Conservation (phyloP, 495 filamentous ascomycete genomes). For the Aspergillus kassunensis region DNA sequence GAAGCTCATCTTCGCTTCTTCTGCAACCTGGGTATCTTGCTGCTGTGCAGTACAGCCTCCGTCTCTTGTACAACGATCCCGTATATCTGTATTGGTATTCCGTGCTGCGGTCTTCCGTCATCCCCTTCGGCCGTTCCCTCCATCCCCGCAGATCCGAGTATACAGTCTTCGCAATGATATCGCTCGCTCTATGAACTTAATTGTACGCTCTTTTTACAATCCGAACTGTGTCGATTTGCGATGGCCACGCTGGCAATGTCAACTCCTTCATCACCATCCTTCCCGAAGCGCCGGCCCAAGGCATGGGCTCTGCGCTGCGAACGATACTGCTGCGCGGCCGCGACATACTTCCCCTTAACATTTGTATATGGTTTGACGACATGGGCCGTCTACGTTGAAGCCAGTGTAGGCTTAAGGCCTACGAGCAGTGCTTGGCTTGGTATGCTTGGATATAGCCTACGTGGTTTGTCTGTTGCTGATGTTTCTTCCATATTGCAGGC, state of each 20-base stretch:
- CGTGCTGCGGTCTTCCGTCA: background rate
- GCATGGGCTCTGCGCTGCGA: slow-evolving; percentile 73
- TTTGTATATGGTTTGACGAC: slow-evolving; percentile 87
- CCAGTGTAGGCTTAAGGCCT: slow-evolving; percentile 62
- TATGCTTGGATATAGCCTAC: slow-evolving; percentile 36
- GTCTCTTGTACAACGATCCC: background rate
- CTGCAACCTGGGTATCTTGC: background rate
- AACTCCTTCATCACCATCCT: slow-evolving; percentile 45
- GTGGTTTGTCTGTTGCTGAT: slow-evolving; percentile 3
- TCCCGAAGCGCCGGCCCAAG: slow-evolving; percentile 46
- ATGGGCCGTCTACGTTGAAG: slow-evolving; percentile 88
- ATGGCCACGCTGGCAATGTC: slow-evolving; percentile 44
- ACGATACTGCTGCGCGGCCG: slow-evolving; percentile 73
- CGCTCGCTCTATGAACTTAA: background rate
- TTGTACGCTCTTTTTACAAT: background rate
- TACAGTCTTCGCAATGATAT: slow-evolving; percentile 12
- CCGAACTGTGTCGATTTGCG: slow-evolving; percentile 1
- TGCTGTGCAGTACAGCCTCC: background rate
- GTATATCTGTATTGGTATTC: background rate
- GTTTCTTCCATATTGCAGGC: slow-evolving; percentile 20
- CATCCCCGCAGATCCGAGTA: background rate
- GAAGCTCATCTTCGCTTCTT: background rate
- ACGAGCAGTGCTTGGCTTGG: slow-evolving; percentile 63
- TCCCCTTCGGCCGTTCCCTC: background rate
- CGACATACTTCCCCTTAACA: slow-evolving; percentile 80